Evolutionary conservation across 2,329 filamentous ascomycete species (phyloP).

Genomic region (Aspergillus fructus): DNA sequence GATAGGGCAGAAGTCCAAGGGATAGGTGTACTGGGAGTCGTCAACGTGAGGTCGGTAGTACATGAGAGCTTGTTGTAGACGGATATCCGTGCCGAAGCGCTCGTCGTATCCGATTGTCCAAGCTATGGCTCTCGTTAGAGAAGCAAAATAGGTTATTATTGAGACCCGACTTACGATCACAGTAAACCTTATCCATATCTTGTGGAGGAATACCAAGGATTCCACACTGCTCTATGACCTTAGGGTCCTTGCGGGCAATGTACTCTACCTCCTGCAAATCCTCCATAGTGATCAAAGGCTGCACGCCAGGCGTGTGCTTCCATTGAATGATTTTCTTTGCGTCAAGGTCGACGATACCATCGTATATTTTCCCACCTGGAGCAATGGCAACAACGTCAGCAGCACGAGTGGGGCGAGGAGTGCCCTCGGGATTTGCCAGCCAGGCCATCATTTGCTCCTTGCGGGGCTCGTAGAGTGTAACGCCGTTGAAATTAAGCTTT

Average conservation of each 20-base stretch:
- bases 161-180: slow-evolving; percentile 63
- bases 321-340: slow-evolving; percentile 68
- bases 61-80: slow-evolving; percentile 91
- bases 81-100: slow-evolving; percentile 73
- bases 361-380: slow-evolving; percentile 74
- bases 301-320: slow-evolving; percentile 72
- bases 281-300: slow-evolving; percentile 90
- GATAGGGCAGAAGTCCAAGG: slow-evolving; percentile 91
- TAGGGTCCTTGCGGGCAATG: slow-evolving; percentile 72
- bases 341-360: slow-evolving; percentile 75
- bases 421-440: slow-evolving; percentile 64
- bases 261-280: slow-evolving; percentile 80
- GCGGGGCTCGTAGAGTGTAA: slow-evolving; percentile 79
- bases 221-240: slow-evolving; percentile 86
- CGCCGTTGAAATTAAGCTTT: slow-evolving; percentile 79
- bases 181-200: slow-evolving; percentile 95
- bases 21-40: slow-evolving; percentile 86
- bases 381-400: slow-evolving; percentile 84
- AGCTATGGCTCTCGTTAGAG: slow-evolving; percentile 43
- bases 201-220: slow-evolving; percentile 75
- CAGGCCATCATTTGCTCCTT: slow-evolving; percentile 82
- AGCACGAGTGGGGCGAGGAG: slow-evolving; percentile 65
- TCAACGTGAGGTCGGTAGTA: slow-evolving; percentile 87
- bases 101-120: slow-evolving; percentile 97
- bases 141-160: background rate